Evolutionary conservation across 2,329 filamentous ascomycete species (phyloP), one percentile per base, ranked within the genome.

Genomic region (Diaporthe amygdali): DNA sequence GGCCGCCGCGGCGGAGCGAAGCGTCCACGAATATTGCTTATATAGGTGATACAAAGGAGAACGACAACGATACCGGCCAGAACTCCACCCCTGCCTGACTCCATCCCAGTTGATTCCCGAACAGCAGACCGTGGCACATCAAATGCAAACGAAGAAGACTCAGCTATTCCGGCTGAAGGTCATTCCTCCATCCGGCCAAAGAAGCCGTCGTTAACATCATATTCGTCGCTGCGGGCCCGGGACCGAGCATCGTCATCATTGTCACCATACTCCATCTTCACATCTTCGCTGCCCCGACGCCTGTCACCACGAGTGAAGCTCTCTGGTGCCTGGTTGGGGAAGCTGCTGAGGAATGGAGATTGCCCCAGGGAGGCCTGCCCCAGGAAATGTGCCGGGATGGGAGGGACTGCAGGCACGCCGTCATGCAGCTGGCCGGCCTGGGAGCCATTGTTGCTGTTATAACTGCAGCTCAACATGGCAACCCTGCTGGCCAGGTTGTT

Each of bases 181-280:
- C 87, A 96, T 82, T 97, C 94, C 83, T 99, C 96, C 96, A 98
- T 98, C 76, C 91, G 90, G 70, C 95, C 95, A 85, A 99, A 99
- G 77, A 98, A 93, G 79, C 95, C 95, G 75, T 98, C 95, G 46
- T 68, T 68, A 49, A 68, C 66, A 75, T 98, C 96, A 74, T 97
- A 95, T 76, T 97, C 95, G 76, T 97, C 94, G 81, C 91, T 92
- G 73, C 92, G 89, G 64, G 89, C 89, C 69, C 89, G 88, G 63
- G 86, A 88, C 69, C 84, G 86, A 76, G 84, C 83, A 77, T 91
- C 90, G 71, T 91, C 89, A 73, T 93, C 91, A 37, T 49, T 64
- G 76, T 92, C 90, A 68, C 94, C 91, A 74, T 90, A 90, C 76
- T 91, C 89, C 87, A 91, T 93, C 82, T 91, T 91, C 70, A 93